Conservation (phyloP, 345 rosid genomes). For the Raphanus raphanistrum region DNA sequence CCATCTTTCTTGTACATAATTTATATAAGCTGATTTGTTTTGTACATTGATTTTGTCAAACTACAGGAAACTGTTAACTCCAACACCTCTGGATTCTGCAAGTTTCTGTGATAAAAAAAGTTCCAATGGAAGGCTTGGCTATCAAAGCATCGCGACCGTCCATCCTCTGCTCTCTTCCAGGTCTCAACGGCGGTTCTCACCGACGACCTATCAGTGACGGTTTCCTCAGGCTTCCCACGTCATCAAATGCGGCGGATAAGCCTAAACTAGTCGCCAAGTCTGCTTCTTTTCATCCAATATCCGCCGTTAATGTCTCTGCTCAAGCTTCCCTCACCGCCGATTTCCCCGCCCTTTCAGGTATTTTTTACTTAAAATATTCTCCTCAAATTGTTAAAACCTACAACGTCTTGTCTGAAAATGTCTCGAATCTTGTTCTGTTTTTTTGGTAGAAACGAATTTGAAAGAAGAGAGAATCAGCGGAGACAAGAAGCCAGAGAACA, state of each 20-base stretch:
- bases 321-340: conserved; percentile 40
- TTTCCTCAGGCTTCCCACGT: conserved; percentile 31
- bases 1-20: neutral
- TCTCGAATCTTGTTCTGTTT: conserved; percentile 18
- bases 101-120: neutral
- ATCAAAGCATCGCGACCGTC: conserved; percentile 37
- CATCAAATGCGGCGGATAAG: conserved; percentile 8
- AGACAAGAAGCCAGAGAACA: conserved; percentile 55
- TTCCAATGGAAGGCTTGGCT: conserved; percentile 32
- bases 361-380: neutral
- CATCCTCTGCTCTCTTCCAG: conserved; percentile 24
- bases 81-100: neutral
- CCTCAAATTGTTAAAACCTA: neutral
- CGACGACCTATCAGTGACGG: conserved; percentile 18
- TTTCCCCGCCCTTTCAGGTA: conserved; percentile 44
- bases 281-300: conserved; percentile 37
- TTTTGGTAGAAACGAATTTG: conserved; percentile 42
- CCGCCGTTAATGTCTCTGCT: conserved; percentile 53
- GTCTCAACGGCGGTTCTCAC: conserved; percentile 17
- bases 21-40: neutral
- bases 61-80: neutral
- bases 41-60: neutral
- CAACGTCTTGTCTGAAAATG: neutral
- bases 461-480: conserved; percentile 40
- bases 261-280: conserved; percentile 19